Percentiles rank a stretch among this genome's conserved stretches.
Evolutionary conservation across 2,329 filamentous ascomycete genomes (phyloP).

Genomic region (Geoglossum cookeanum): DNA sequence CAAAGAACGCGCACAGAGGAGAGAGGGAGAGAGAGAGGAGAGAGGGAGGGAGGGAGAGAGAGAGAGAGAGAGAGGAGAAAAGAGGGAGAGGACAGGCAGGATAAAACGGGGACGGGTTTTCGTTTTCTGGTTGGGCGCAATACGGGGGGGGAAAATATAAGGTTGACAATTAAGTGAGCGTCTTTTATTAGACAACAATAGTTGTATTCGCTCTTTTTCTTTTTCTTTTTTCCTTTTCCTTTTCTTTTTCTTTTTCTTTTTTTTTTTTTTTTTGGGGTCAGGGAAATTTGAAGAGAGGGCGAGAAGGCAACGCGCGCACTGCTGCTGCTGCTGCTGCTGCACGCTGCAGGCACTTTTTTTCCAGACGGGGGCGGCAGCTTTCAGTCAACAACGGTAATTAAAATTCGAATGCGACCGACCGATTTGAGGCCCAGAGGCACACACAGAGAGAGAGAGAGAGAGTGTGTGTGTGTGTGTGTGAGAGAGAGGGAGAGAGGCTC

Average conservation of each 20-base stretch:
- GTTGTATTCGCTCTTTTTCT: no score
- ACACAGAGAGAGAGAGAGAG: neutral
- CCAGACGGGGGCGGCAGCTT: neutral
- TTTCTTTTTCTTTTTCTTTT: neutral
- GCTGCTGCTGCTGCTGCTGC: neutral
- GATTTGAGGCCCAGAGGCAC: neutral
- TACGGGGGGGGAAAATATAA: neutral
- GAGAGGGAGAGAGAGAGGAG: slow-evolving; percentile 6
- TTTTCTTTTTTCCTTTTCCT: neutral
- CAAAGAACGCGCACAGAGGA: slow-evolving; percentile 6
- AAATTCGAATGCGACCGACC: slow-evolving; percentile 4
- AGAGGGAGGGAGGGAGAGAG: slow-evolving; percentile 4
- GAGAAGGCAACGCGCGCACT: neutral
- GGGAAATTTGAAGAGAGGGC: neutral
- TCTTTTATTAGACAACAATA: neutral
- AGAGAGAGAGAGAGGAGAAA: neutral
- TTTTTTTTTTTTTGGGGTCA: neutral
- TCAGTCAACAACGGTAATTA: slow-evolving; percentile 7
- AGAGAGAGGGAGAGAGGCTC: no score
- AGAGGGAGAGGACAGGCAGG: neutral
- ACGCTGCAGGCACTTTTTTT: neutral
- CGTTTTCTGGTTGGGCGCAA: neutral
- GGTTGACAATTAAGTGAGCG: neutral
- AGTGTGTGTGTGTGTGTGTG: no score
- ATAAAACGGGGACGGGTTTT: neutral